A percentile compares a stretch with the other conserved stretches of the same genome.
phyloP scores from a whole-genome alignment of 495 filamentous ascomycete genomes.

The Talaromyces nanjingensis region DNA sequence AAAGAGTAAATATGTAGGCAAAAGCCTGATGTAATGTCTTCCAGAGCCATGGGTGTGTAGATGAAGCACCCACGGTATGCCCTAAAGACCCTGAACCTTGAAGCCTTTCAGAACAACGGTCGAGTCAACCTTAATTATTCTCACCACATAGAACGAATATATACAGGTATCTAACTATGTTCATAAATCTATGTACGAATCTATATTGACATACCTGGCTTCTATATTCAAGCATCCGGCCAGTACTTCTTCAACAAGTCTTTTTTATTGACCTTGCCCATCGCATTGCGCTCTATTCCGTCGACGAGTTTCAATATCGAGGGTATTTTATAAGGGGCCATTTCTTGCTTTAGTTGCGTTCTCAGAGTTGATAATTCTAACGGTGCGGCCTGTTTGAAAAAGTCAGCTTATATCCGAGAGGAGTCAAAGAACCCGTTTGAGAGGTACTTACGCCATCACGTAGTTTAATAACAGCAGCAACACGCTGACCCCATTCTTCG shows the following conservation, averaged over 20 bases:
- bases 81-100: background rate
- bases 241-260: slow-evolving; percentile 36
- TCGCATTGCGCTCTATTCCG: slow-evolving; percentile 40
- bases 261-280: slow-evolving; percentile 46
- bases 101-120: background rate
- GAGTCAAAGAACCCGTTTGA: background rate
- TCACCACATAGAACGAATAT: background rate
- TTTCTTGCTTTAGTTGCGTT: slow-evolving; percentile 31
- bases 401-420: background rate
- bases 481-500: slow-evolving; percentile 40
- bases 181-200: background rate
- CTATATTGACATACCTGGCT: background rate
- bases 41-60: background rate
- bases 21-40: slow-evolving; percentile 7
- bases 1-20: background rate
- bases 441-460: slow-evolving; percentile 28
- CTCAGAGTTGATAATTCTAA: slow-evolving; percentile 30
- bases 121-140: background rate
- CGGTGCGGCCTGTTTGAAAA: slow-evolving; percentile 17
- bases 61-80: background rate
- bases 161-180: background rate
- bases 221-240: slow-evolving; percentile 18
- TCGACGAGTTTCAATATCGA: slow-evolving; percentile 38
- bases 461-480: slow-evolving; percentile 35
- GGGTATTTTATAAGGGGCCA: slow-evolving; percentile 43